Base-by-base conservation (phyloP, 2,329 filamentous ascomycete genomes). In the Pseudocercospora cruenta region DNA sequence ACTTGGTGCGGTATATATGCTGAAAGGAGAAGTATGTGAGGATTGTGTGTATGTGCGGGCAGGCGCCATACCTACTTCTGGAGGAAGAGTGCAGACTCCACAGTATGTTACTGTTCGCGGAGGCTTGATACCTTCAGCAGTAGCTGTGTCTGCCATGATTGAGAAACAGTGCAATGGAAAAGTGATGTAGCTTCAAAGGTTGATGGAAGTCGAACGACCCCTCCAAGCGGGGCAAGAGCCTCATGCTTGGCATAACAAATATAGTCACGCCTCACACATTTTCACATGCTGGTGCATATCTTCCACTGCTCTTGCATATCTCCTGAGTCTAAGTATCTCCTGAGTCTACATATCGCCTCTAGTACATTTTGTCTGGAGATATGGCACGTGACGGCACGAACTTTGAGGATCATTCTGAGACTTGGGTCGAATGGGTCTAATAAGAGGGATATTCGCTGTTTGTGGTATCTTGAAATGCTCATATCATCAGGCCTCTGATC, bases 81-180 rank as follows among this genome's bases (percentile, higher is more conserved):
- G 87, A 67, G 88, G 88, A 70, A 90, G 80, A 70, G 83, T 85
- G 82, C 88, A 90, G 68, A 90, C 87, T 80, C 86, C 87, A 76
- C 88, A 90, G 76, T 90, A 90, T 61, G 85, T 76, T 67, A 89
- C 80, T 59, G 84, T 80, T 72, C 84, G 83, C n/a, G 87, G 83
- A 7, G 77, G 77, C 28, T 71, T 71, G 21, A 72, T 62, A 36
- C 74, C 70, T 66, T 64, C 49, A n/a, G 69, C 67, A 14, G 55
- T 39, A 22, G 67, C 70, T 69, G 69, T 71, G 31, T 76, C 75
- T 54, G 76, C 75, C 76, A 78, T 78, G 39, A 26, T 69, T 28
- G 22, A 9, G 39, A 43, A 26, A 16, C n/a, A 19, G 12, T 51
- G 21, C 19, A 26, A 51, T 21, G 47, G 47, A 31, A 31, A 55